These are phyloP conservation scores for Crucihimalaya himalaica DNA, from an alignment of 345 rosid species.

Conservation along the genomic window DNA sequence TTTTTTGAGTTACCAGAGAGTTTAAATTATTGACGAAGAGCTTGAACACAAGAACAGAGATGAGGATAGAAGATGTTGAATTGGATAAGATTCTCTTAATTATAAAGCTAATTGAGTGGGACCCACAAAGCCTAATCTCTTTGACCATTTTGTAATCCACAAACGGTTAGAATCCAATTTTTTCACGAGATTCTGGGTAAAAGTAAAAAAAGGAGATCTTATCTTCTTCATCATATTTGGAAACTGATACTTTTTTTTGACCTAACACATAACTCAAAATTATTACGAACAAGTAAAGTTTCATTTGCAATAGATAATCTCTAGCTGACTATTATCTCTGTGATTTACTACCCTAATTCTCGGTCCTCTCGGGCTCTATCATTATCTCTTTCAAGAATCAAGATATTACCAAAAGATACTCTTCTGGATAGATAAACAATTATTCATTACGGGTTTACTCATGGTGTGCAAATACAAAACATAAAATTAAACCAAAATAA, in stretches of 20 bases:
- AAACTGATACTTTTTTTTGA: background rate
- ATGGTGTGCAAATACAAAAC: background rate
- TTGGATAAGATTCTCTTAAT: conserved; percentile 27
- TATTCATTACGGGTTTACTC: background rate
- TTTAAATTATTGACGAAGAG: background rate
- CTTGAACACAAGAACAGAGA: background rate
- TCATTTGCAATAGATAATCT: background rate
- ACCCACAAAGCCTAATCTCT: conserved; percentile 15
- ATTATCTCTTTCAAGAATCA: background rate
- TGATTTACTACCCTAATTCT: background rate
- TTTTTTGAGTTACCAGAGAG: background rate
- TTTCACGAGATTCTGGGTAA: conserved; percentile 20
- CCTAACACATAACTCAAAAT: background rate
- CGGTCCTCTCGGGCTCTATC: background rate
- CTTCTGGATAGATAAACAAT: background rate
- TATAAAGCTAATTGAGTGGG: background rate
- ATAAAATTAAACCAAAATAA: no score
- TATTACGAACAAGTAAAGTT: background rate
- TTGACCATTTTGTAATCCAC: background rate
- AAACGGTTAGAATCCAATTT: no score
- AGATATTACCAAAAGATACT: background rate
- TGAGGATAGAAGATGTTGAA: background rate
- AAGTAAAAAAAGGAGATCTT: background rate
- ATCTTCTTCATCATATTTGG: no score
- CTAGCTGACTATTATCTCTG: background rate